Conservation (phyloP, 2,329 filamentous ascomycete species). For the Diaporthe ampelina region DNA sequence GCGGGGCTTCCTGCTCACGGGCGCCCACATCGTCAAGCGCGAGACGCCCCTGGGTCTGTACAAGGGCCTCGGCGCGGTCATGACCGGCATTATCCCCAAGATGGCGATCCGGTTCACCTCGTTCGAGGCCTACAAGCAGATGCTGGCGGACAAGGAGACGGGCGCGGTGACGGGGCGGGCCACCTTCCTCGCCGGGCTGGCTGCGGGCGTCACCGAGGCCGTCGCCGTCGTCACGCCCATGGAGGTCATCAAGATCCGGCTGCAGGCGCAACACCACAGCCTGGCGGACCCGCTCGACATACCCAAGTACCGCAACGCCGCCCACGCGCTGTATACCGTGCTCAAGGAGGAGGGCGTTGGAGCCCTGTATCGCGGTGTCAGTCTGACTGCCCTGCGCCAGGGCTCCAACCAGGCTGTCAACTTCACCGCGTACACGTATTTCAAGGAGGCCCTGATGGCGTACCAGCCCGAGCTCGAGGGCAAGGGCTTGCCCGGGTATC, state of each 20-base stretch:
- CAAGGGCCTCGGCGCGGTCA: constrained; percentile 96
- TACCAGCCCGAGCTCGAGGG: constrained; percentile 78
- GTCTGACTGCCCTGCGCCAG: constrained; percentile 91
- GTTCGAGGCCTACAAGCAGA: constrained; percentile 94
- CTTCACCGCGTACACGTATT: constrained; percentile 97
- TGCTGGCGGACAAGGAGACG: constrained; percentile 77
- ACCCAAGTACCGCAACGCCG: constrained; percentile 97
- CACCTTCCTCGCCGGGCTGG: constrained; percentile 82
- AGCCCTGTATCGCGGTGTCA: constrained; percentile 93
- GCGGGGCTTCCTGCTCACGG: constrained; percentile 90
- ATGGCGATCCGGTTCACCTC: constrained; percentile 99
- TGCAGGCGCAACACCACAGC: constrained; percentile 97
- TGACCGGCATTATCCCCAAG: constrained; percentile 97
- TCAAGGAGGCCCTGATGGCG: constrained; percentile 83
- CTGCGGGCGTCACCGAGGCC: constrained; percentile 95
- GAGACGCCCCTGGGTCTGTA: constrained; percentile 95
- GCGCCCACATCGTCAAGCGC: constrained; percentile 85
- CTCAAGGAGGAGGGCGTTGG: constrained; percentile 90
- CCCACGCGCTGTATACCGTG: constrained; percentile 86
- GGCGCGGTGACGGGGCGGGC: constrained; percentile 77
- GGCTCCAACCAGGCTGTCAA: constrained; percentile 98
- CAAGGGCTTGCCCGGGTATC: constrained; percentile 82
- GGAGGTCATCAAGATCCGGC: constrained; percentile 98
- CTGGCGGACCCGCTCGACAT: constrained; percentile 97
- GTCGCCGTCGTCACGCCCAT: constrained; percentile 97